phyloP scores from a whole-genome alignment of 2,329 filamentous ascomycete genomes.

The Magnaporthales sp. region DNA sequence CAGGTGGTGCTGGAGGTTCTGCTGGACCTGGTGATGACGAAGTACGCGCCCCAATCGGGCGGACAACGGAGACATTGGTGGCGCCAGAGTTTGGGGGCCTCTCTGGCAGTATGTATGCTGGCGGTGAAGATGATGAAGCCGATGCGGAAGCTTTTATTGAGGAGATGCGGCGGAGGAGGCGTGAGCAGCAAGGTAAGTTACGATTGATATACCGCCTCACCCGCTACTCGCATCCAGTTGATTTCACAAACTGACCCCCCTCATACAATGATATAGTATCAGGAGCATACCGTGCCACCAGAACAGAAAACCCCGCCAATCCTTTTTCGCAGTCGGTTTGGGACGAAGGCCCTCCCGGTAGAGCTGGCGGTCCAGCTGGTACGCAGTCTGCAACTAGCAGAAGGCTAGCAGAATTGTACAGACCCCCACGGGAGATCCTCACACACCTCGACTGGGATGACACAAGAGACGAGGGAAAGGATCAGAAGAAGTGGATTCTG shows the following conservation, averaged over 20 bases:
- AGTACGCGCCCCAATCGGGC: conserved; percentile 82
- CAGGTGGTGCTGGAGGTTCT: conserved; percentile 26
- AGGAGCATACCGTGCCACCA: conserved; percentile 7
- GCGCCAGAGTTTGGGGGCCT: conserved; percentile 34
- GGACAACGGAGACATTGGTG: conserved; percentile 85
- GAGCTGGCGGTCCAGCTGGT: conserved; percentile 14
- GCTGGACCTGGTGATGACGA: conserved; percentile 34
- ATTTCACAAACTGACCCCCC: not conserved
- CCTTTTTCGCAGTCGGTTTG: conserved; percentile 31
- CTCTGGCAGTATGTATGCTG: conserved; percentile 34
- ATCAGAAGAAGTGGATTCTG: conserved; percentile 85
- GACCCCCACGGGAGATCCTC: conserved; percentile 88
- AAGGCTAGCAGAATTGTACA: conserved; percentile 82
- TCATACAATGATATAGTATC: not conserved
- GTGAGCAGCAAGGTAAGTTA: conserved; percentile 15
- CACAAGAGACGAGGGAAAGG: conserved; percentile 77
- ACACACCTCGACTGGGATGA: conserved; percentile 71
- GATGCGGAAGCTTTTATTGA: conserved; percentile 52
- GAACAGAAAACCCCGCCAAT: conserved; percentile 15
- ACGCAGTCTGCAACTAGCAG: conserved; percentile 52
- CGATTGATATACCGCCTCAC: not conserved
- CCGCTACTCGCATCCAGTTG: not conserved
- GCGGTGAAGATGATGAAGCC: conserved; percentile 42
- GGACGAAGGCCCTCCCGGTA: conserved; percentile 18
- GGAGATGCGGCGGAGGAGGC: conserved; percentile 47